Conservation (phyloP, 106 monocot genomes). For the Cymbidium sinense region DNA sequence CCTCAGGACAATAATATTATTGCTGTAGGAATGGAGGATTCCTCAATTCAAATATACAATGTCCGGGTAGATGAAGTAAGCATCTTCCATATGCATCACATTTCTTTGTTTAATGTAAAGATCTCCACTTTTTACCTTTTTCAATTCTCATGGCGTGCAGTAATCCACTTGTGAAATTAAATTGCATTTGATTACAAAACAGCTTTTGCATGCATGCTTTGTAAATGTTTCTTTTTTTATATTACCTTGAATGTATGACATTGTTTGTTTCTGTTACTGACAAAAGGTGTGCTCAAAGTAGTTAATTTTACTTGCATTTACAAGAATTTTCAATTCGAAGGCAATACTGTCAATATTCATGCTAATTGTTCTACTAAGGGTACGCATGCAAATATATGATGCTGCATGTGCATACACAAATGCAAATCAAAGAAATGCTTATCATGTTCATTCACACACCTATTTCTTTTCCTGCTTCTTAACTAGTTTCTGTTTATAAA, state of each 20-base stretch:
- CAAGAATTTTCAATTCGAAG: background rate
- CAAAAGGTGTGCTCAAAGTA: background rate
- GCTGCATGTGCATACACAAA: background rate
- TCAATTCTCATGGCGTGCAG: background rate
- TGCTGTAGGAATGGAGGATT: constrained; percentile 98
- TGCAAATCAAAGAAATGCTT: background rate
- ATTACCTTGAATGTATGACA: background rate
- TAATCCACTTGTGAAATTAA: background rate
- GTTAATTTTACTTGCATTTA: background rate
- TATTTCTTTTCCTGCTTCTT: background rate
- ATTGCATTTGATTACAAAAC: background rate
- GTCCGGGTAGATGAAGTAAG: constrained; percentile 82
- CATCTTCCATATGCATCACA: too few relatives aligned
- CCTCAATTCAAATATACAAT: constrained; percentile 91
- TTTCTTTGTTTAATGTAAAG: too few relatives aligned
- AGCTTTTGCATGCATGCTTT: background rate
- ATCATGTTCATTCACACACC: background rate
- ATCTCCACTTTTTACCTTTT: too few relatives aligned
- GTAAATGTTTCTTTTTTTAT: background rate
- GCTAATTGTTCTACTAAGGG: too few relatives aligned
- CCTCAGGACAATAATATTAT: constrained; percentile 94
- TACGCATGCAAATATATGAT: background rate
- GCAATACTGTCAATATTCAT: too few relatives aligned
- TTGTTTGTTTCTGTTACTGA: background rate
- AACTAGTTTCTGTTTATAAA: background rate